Conservation (phyloP, 2,329 filamentous ascomycete species). For the Neodidymelliopsis sp. region DNA sequence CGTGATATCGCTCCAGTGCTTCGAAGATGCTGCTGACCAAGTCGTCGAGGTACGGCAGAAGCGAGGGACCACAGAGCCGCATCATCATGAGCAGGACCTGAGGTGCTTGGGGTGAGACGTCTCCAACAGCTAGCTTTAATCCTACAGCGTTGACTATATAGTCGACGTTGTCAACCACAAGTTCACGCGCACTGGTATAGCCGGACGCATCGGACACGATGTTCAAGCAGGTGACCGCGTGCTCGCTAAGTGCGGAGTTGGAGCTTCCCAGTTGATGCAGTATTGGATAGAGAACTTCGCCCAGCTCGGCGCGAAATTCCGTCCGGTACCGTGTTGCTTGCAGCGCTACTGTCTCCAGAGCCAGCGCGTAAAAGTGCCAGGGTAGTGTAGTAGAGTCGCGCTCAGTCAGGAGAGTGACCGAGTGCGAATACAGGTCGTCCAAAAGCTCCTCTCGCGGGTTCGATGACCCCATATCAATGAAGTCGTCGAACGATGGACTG, state of each 20-base stretch:
- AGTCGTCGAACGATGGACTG: conserved; percentile 67
- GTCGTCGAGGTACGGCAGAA: conserved; percentile 91
- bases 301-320: conserved; percentile 82
- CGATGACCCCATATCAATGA: conserved; percentile 63
- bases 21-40: conserved; percentile 90
- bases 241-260: conserved; percentile 71
- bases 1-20: conserved; percentile 93
- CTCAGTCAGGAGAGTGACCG: conserved; percentile 66
- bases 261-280: conserved; percentile 83
- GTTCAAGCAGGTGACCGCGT: conserved; percentile 85
- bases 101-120: conserved; percentile 88
- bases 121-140: conserved; percentile 86
- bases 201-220: conserved; percentile 77
- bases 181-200: conserved; percentile 75
- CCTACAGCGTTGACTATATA: conserved; percentile 96
- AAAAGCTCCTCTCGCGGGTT: conserved; percentile 46
- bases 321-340: conserved; percentile 71
- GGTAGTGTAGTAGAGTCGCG: conserved; percentile 57
- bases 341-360: conserved; percentile 80
- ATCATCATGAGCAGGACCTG: conserved; percentile 96
- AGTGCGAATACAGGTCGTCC: conserved; percentile 74
- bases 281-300: conserved; percentile 91
- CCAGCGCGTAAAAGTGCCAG: conserved; percentile 79
- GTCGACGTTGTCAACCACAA: conserved; percentile 91
- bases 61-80: conserved; percentile 77